Base-by-base conservation (phyloP, 768 basidiomycete genomes). In the Lactifluus piperatus region DNA sequence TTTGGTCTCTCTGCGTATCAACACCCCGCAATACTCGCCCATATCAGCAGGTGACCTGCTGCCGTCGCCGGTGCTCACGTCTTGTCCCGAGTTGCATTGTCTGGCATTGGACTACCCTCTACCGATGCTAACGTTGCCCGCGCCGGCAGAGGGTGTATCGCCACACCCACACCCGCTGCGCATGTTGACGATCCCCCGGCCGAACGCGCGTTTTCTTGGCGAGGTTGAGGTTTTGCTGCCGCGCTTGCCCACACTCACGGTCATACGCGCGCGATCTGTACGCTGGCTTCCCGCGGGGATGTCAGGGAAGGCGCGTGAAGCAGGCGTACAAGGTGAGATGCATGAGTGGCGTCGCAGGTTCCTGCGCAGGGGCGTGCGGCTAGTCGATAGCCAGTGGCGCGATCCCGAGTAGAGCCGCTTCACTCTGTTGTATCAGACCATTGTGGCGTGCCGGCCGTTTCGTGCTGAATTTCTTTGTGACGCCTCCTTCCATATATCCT, bases 301-400 rank as follows among this genome's bases (percentile, higher is more conserved):
- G 70, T 82, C 78, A 8, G 72, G 71, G 0, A 75, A 78, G 58
- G 90, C 90, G 26, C 82, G 81, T 63, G 82, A 79, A 62, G 80
- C 89, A 7, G 90, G 90, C 8, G 79, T 89, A 14, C 89, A 91
- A 71, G 90, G 88, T 44, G 86, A 89, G 68, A 84, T 92, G 81
- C 74, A 76, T 62, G 79, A 83, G 57, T 92, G 90, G 90, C 77
- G 77, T 60, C 76, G 79, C 48, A 78, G 84, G 53, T 74, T 92
- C 32, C 73, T 72, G 11, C 75, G 81, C 56, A 74, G 79, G 65
- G 75, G 80, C 1, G 78, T 92, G 48, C 75, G 77, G 22, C 71
- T 92, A 29, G 72, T 91, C 54, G 90, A 92, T 66, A 76, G 79
- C 16, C 82, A 88, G 57, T 91, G 90, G 87, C 82, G 76, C 60